Conservation (phyloP, 139 green algal species). For the Volvox reticuliferus region DNA sequence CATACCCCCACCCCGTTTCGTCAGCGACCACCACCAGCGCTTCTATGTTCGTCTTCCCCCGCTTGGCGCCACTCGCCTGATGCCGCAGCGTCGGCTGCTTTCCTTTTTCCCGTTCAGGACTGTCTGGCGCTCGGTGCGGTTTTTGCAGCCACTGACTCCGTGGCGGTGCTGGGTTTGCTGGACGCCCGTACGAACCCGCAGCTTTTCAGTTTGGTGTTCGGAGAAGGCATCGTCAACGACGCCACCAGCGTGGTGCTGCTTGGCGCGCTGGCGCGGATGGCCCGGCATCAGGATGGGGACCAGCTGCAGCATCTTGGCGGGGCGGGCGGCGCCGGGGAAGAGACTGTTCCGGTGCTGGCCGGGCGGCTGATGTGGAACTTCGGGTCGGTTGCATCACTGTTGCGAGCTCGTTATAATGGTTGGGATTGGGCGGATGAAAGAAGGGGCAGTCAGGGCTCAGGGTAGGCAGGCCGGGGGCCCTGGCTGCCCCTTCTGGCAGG, state of each 20-base stretch:
- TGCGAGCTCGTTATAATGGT: too few species aligned
- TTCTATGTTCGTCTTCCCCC: too few species aligned
- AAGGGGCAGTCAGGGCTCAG: too few species aligned
- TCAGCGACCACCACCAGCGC: too few species aligned
- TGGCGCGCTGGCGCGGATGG: slow-evolving; percentile 67
- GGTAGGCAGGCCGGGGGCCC: too few species aligned
- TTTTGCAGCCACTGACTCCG: slow-evolving; percentile 91
- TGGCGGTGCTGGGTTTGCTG: slow-evolving; percentile 89
- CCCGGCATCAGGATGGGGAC: slow-evolving; percentile 12
- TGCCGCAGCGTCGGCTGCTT: background rate
- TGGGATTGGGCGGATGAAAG: too few species aligned
- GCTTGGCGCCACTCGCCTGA: background rate
- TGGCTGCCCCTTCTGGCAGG: too few species aligned
- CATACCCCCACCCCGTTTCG: too few species aligned
- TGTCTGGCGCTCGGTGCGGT: slow-evolving; percentile 88
- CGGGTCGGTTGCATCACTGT: background rate
- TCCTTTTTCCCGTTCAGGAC: slow-evolving; percentile 51
- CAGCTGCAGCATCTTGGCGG: too few species aligned
- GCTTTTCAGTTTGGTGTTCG: slow-evolving; percentile 86
- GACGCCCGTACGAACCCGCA: slow-evolving; percentile 67
- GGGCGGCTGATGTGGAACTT: slow-evolving; percentile 23
- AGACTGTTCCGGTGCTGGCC: background rate
- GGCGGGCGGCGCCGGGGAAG: background rate
- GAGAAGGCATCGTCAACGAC: slow-evolving; percentile 91
- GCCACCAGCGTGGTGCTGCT: slow-evolving; percentile 91